Conservation (phyloP, 192 early-diverging fungal species). For the Geranomyces michiganensis region DNA sequence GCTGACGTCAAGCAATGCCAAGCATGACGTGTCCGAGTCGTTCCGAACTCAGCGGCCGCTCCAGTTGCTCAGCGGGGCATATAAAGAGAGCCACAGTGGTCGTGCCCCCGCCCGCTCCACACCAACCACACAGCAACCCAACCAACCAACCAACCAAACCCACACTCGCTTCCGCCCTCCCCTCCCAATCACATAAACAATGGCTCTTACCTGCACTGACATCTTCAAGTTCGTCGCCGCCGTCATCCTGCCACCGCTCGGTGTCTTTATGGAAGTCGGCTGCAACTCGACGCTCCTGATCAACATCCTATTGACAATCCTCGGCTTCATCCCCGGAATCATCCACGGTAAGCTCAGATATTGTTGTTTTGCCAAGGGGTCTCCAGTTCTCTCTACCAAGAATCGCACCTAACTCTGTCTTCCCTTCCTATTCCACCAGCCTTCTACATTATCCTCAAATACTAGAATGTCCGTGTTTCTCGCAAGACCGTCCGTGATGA, state of each 20-base stretch:
- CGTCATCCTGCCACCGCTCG: conserved; percentile 30
- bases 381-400: neutral
- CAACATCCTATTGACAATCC: conserved; percentile 68
- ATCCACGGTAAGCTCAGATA: conserved; percentile 45
- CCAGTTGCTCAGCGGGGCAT: too few species aligned
- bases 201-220: conserved; percentile 33
- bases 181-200: conserved; percentile 14
- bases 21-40: too few species aligned
- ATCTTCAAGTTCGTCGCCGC: conserved; percentile 31
- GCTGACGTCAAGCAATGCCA: too few species aligned
- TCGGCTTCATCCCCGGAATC: conserved; percentile 74
- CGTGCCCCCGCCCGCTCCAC: too few species aligned
- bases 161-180: neutral
- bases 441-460: conserved; percentile 40
- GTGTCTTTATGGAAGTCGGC: conserved; percentile 42
- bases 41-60: too few species aligned
- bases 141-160: neutral
- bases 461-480: conserved; percentile 7
- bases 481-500: too few species aligned
- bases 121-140: neutral
- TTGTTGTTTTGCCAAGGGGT: too few species aligned
- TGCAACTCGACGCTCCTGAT: conserved; percentile 61
- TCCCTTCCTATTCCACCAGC: conserved; percentile 29
- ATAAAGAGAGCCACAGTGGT: too few species aligned
- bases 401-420: neutral